Percentiles rank a stretch among this genome's conserved stretches.
phyloP scores from a whole-genome alignment of 371 early-diverging fungal species.

The Funneliformis caledonium region DNA sequence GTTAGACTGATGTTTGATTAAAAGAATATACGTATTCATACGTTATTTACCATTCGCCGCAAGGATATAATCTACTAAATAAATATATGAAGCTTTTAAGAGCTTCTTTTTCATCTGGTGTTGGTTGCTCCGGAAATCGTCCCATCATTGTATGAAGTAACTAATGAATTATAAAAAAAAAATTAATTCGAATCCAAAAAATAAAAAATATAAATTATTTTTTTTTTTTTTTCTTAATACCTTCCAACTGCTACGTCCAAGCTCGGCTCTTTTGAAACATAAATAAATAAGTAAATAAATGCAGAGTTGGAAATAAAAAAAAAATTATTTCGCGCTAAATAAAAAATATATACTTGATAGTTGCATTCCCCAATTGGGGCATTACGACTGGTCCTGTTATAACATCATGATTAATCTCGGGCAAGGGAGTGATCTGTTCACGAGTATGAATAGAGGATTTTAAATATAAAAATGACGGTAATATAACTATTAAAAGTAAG shows the following conservation, averaged over 20 bases:
- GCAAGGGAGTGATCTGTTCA: neutral
- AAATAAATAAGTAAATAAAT: neutral
- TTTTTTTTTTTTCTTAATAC: slow-evolving; percentile 41
- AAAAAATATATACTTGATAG: slow-evolving; percentile 39
- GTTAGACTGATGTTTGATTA: neutral
- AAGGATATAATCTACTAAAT: slow-evolving; percentile 94
- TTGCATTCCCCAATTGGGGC: slow-evolving; percentile 42
- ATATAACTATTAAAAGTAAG: slow-evolving; percentile 13
- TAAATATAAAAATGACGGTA: slow-evolving; percentile 35
- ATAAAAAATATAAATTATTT: neutral
- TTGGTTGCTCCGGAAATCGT: slow-evolving; percentile 89
- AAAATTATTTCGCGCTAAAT: neutral
- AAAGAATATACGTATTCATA: neutral
- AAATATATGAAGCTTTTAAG: slow-evolving; percentile 80
- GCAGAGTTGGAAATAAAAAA: neutral
- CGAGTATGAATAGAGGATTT: neutral
- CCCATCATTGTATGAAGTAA: slow-evolving; percentile 97
- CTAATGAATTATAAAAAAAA: slow-evolving; percentile 58
- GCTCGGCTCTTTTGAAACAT: slow-evolving; percentile 66
- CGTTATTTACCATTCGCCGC: slow-evolving; percentile 91
- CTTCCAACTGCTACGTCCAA: slow-evolving; percentile 85
- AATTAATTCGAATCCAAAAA: neutral
- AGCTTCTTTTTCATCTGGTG: slow-evolving; percentile 78
- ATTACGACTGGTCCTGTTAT: slow-evolving; percentile 41
- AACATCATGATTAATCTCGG: neutral